These are phyloP conservation scores for Leishmania braziliensis DNA, from an alignment of 208 protist species.

Conservation along the genomic window DNA sequence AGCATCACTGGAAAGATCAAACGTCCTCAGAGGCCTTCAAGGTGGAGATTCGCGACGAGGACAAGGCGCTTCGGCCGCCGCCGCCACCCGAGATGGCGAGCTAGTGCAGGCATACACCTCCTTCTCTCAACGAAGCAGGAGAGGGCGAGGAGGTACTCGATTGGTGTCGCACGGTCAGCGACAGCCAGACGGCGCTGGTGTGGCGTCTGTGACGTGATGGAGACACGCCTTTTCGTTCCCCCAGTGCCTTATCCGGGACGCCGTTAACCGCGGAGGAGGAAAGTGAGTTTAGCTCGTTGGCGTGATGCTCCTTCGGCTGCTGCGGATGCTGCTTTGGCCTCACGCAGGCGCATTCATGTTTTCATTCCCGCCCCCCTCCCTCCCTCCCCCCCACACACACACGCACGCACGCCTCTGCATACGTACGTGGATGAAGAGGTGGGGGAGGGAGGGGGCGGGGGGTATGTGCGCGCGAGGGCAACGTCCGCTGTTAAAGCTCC, in stretches of 20 bases:
- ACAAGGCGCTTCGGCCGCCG: slow-evolving; percentile 77
- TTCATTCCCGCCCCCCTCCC: not conserved
- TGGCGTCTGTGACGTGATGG: not conserved
- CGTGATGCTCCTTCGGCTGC: not conserved
- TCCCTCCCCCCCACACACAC: not conserved
- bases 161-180: not conserved
- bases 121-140: not conserved
- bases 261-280: not conserved
- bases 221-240: no score
- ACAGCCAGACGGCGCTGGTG: not conserved
- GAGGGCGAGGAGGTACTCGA: not conserved
- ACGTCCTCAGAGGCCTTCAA: slow-evolving; percentile 56
- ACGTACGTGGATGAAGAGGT: not conserved
- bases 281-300: not conserved
- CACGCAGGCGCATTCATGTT: not conserved
- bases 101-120: not conserved
- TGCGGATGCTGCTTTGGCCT: not conserved
- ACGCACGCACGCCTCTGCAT: not conserved
- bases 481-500: no score
- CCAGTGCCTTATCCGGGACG: no score
- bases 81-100: slow-evolving; percentile 66
- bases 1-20: slow-evolving; percentile 76
- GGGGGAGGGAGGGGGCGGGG: no score
- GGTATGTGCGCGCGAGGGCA: not conserved
- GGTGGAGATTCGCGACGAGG: slow-evolving; percentile 80